phyloP scores from a whole-genome alignment of 768 basidiomycete genomes.

The Tricholoma hemisulphureum region DNA sequence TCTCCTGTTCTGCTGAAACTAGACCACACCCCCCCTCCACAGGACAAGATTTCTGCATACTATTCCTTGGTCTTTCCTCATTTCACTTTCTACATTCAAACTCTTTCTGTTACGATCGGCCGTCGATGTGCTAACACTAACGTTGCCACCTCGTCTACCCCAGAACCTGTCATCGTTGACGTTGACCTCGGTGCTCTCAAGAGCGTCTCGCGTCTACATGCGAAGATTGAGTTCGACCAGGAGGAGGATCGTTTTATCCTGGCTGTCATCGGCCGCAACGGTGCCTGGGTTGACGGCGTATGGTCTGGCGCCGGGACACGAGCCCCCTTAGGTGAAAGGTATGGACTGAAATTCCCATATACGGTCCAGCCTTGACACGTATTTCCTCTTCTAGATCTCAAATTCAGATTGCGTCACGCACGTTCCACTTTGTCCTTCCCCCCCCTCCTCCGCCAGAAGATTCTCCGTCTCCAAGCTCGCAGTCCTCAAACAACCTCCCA shows the following conservation, averaged over 20 bases:
- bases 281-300: conserved; percentile 97
- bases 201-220: conserved; percentile 96
- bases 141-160: conserved; percentile 53
- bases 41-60: conserved; percentile 88
- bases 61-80: conserved; percentile 92
- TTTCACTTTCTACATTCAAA: conserved; percentile 97
- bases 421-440: conserved; percentile 95
- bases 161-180: conserved; percentile 62
- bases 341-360: conserved; percentile 11
- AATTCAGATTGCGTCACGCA: conserved; percentile 95
- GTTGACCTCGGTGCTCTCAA: conserved; percentile 95
- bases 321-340: conserved; percentile 86
- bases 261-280: conserved; percentile 92
- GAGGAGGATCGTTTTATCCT: conserved; percentile 86
- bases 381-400: conserved; percentile 60
- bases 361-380: conserved; percentile 6
- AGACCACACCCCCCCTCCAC: conserved; percentile 36
- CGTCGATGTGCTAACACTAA: conserved; percentile 66
- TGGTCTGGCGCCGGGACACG: conserved; percentile 89
- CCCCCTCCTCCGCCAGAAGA: conserved; percentile 80
- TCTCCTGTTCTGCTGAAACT: conserved; percentile 29
- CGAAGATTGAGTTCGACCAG: conserved; percentile 91
- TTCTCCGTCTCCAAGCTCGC: conserved; percentile 77
- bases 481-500: conserved; percentile 61
- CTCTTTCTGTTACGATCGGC: conserved; percentile 90